A percentile compares a stretch with the other conserved stretches of the same genome.
These are phyloP conservation scores for Magnolia kwangsiensis DNA, from an alignment of 164 flowering plant species.

Conservation along the genomic window DNA sequence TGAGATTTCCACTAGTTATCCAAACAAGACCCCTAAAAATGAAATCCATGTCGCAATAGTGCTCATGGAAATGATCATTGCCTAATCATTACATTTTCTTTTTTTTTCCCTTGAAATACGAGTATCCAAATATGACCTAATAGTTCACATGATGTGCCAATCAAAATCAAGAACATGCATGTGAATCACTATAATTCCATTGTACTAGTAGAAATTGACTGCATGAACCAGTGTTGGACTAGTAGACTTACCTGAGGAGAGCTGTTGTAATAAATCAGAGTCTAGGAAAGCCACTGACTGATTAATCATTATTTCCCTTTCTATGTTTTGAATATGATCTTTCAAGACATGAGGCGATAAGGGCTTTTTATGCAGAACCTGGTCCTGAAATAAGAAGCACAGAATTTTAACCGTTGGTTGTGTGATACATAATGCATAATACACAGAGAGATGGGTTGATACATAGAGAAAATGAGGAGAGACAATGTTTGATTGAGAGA, in stretches of 20 bases:
- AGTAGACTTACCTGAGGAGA: constrained; percentile 3
- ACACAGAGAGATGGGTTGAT: no score
- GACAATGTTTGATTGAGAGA: not conserved
- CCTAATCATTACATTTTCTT: no score
- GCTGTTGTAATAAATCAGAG: not conserved
- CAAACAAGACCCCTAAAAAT: no score
- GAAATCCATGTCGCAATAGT: no score
- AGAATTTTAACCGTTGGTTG: not conserved
- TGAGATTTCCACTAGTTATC: no score
- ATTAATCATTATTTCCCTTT: constrained; percentile 2
- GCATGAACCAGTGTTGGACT: not conserved
- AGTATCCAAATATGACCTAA: not conserved
- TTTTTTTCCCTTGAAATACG: no score
- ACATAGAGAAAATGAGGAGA: not conserved
- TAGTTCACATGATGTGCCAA: not conserved
- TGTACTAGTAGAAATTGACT: not conserved
- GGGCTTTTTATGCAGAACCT: constrained; percentile 7
- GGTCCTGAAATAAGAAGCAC: constrained; percentile 10
- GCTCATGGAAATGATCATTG: no score
- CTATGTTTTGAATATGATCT: constrained; percentile 14
- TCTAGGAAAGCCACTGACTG: not conserved
- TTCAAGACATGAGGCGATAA: constrained; percentile 8
- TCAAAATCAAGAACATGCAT: not conserved
- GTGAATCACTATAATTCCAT: not conserved
- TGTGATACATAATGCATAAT: not conserved